Evolutionary conservation across 202 grass and related monocot genomes (phyloP).

Genomic region (Carex sylvatica): DNA sequence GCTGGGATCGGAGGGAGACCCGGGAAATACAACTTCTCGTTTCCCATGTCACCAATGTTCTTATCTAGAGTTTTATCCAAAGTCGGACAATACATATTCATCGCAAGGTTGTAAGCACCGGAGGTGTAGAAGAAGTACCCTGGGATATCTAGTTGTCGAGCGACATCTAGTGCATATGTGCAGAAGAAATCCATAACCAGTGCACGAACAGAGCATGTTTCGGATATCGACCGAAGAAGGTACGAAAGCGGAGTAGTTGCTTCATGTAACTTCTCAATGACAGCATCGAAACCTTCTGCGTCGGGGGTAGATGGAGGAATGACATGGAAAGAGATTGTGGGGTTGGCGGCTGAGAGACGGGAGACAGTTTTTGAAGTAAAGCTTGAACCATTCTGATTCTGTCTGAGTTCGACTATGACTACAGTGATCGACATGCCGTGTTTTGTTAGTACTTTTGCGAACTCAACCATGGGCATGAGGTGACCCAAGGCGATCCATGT

Average conservation of each 20-base stretch:
- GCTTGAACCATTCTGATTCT: not conserved
- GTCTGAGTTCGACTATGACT: constrained; percentile 18
- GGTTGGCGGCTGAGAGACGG: constrained; percentile 38
- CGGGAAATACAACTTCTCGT: constrained; percentile 22
- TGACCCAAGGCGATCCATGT: constrained; percentile 40
- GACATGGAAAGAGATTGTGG: constrained; percentile 44
- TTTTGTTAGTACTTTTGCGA: constrained; percentile 35
- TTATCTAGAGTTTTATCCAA: not conserved
- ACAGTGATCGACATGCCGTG: constrained; percentile 38
- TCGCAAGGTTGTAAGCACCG: constrained; percentile 37
- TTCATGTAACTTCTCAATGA: not conserved
- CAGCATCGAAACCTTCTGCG: not conserved
- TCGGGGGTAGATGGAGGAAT: constrained; percentile 18
- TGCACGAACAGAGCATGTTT: not conserved
- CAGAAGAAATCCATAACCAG: constrained; percentile 65
- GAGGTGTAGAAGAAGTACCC: constrained; percentile 48
- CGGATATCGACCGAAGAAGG: not conserved
- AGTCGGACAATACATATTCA: constrained; percentile 30
- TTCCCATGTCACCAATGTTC: constrained; percentile 36
- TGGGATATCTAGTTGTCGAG: constrained; percentile 36
- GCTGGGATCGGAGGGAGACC: constrained; percentile 44
- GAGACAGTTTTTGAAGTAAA: constrained; percentile 15
- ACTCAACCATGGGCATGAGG: constrained; percentile 51
- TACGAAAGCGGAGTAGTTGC: constrained; percentile 10
- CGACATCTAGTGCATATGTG: constrained; percentile 44